Conservation (phyloP, 2,329 filamentous ascomycete genomes). For the Leptographium procerum region DNA sequence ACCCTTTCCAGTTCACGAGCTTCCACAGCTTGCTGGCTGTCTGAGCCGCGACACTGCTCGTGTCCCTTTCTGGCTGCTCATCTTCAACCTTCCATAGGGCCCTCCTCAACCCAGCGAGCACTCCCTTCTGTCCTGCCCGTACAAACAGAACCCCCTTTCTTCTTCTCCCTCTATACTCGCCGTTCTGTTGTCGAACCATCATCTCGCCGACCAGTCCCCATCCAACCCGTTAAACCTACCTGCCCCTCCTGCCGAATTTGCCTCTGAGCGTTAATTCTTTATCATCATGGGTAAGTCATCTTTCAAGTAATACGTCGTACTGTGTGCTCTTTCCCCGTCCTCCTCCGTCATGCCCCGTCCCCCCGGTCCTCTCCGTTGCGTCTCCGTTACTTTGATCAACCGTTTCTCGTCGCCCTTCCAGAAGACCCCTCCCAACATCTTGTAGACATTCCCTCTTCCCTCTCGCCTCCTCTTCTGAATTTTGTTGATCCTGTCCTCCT, state of each 20-base stretch:
- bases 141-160: neutral
- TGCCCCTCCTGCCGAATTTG: conserved; percentile 1
- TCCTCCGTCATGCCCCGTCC: neutral
- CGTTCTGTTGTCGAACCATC: conserved; percentile 2
- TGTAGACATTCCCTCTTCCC: neutral
- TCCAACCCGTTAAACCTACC: neutral
- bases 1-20: neutral
- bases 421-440: neutral
- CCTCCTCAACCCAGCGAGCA: no score
- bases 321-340: neutral
- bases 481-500: neutral
- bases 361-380: conserved; percentile 3
- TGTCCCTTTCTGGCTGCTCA: neutral
- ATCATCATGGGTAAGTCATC: conserved; percentile 10
- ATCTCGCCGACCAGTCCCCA: neutral
- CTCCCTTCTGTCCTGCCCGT: neutral
- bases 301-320: conserved; percentile 1
- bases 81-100: no score
- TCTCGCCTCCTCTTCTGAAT: neutral
- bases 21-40: neutral
- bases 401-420: conserved; percentile 1
- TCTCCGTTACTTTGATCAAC: conserved; percentile 3
- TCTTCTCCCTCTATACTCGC: neutral
- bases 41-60: neutral
- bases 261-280: neutral